phyloP scores from a whole-genome alignment of 2,329 filamentous ascomycete genomes.

The Amphichorda felina region DNA sequence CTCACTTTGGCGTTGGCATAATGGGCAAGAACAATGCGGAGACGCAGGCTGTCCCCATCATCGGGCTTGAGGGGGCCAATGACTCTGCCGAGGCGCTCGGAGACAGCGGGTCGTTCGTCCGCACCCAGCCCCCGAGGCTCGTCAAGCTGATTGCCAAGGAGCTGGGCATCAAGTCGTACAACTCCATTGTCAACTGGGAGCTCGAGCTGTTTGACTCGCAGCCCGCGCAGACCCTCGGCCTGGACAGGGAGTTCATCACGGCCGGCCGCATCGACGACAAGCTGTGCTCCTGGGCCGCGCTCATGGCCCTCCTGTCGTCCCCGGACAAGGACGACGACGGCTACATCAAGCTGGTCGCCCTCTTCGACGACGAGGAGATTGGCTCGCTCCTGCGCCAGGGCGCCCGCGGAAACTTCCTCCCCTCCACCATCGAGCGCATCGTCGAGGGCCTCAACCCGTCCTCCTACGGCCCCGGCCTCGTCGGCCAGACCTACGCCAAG shows the following conservation, averaged over 20 bases:
- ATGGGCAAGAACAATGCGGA: slow-evolving; percentile 64
- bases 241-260: slow-evolving; percentile 91
- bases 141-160: slow-evolving; percentile 72
- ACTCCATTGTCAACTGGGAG: slow-evolving; percentile 86
- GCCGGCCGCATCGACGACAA: slow-evolving; percentile 95
- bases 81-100: slow-evolving; percentile 38
- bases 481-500: slow-evolving; percentile 78
- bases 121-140: slow-evolving; percentile 74
- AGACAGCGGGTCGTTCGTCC: slow-evolving; percentile 59
- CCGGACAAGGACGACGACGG: slow-evolving; percentile 43
- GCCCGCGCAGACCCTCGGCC: slow-evolving; percentile 68
- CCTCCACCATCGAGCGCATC: slow-evolving; percentile 67
- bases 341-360: slow-evolving; percentile 80
- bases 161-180: slow-evolving; percentile 60
- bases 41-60: slow-evolving; percentile 88
- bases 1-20: slow-evolving; percentile 78
- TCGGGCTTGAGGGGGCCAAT: slow-evolving; percentile 66
- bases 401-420: slow-evolving; percentile 79
- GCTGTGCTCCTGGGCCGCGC: slow-evolving; percentile 86
- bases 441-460: slow-evolving; percentile 53
- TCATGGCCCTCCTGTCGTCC: slow-evolving; percentile 69
- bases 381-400: slow-evolving; percentile 85
- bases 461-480: slow-evolving; percentile 42
- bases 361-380: slow-evolving; percentile 97
- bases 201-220: slow-evolving; percentile 89